Conservation (phyloP, 2,329 filamentous ascomycete species). For the Clarireedia sp. region DNA sequence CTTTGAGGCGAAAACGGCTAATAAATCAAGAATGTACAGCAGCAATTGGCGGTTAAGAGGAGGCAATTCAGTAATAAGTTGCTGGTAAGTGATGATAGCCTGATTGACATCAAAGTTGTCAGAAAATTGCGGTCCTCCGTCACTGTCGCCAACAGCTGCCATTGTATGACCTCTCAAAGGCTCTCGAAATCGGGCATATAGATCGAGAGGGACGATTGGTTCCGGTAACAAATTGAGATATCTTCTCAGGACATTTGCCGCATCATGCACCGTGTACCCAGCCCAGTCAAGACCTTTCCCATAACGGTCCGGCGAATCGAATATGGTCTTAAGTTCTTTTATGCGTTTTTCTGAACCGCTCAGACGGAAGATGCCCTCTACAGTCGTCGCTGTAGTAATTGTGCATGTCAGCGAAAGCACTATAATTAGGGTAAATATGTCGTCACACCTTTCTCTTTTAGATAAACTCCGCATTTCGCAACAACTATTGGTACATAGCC, state of each 20-base stretch:
- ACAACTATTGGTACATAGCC: constrained; percentile 98
- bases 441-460: constrained; percentile 89
- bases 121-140: constrained; percentile 55
- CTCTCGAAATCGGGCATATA: constrained; percentile 85
- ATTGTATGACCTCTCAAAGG: constrained; percentile 61
- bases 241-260: constrained; percentile 87
- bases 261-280: constrained; percentile 96
- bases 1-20: constrained; percentile 96
- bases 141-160: constrained; percentile 64
- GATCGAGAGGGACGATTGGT: constrained; percentile 87
- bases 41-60: constrained; percentile 88
- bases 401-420: constrained; percentile 7
- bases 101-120: constrained; percentile 66
- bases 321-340: constrained; percentile 86
- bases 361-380: constrained; percentile 94
- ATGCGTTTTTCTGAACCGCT: constrained; percentile 97
- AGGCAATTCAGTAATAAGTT: constrained; percentile 84
- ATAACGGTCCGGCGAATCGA: constrained; percentile 91
- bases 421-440: not conserved
- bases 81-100: constrained; percentile 78
- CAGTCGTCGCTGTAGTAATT: constrained; percentile 64
- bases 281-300: constrained; percentile 96
- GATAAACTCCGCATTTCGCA: constrained; percentile 91
- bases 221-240: constrained; percentile 96
- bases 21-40: constrained; percentile 88